Base-by-base conservation (phyloP, 2,329 filamentous ascomycete genomes). In the Arachnomyces sp. region DNA sequence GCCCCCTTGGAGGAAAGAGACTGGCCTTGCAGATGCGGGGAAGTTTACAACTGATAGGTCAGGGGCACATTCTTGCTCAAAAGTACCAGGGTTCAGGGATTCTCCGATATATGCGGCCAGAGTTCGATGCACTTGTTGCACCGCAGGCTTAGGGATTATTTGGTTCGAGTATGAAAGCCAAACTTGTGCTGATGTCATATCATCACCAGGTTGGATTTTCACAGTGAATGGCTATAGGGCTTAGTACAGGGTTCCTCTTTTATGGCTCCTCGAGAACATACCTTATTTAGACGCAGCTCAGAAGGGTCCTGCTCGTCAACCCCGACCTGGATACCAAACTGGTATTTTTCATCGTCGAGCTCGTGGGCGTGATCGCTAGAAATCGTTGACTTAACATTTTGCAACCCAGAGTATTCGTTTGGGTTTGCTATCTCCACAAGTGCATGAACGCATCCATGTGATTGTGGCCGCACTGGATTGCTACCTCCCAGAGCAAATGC, bases 31-130 rank as follows among this genome's bases (percentile, higher is more conserved):
- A 38, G 48, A 43, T 20, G 54, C 43, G 11, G 54, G 53, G 35
- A 53, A 56, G 38, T 57, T 57, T 31, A 56, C 28, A 30, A 55
- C 41, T 7, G 54, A 57, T 20, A 48, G 40, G 28, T 49, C 38
- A 8, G 47, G 50, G 7, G 42, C 28, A 13, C 39, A 18, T n/a
- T 31, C 31, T 5, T 17, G 29, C 15, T 14, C 15, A 18, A 20
- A 9, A 17, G 31, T 32, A 13, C 40, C 31, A 13, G 37, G 28
- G 7, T 38, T 29, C 3, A 45, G 16, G 16, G 36, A 43, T 13
- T 48, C 35, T 6, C 36, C 36, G 9, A 54, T 28, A 28, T 40
- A 36, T 9, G 43, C 32, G 7, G 45, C 44, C 12, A 54, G 29
- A n/a, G 42, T 47, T 12, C 38, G 43, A 34, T 53, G 40, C 12